Percentiles rank a stretch among this genome's conserved stretches.
Conservation (phyloP, 306 rosid genomes). For the Ochetophila trinervis region DNA sequence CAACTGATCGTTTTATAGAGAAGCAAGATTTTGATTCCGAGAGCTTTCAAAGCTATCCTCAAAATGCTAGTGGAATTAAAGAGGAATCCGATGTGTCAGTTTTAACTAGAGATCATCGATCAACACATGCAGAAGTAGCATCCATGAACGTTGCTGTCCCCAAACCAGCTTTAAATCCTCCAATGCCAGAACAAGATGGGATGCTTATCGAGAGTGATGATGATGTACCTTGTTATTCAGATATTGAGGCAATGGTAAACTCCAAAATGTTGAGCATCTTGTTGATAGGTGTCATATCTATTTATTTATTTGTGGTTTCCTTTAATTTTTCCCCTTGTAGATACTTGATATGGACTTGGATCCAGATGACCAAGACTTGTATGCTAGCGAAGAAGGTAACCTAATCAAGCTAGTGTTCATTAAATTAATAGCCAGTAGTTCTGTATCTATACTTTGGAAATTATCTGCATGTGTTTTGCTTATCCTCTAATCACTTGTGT, state of each 20-base stretch:
- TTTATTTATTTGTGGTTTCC: constrained; percentile 13
- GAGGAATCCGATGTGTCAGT: constrained; percentile 36
- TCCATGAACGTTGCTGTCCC: constrained; percentile 32
- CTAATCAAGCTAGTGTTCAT: background rate
- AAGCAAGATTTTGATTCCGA: constrained; percentile 37
- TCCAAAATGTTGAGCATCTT: constrained; percentile 12
- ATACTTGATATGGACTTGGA: constrained; percentile 95
- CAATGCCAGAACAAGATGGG: constrained; percentile 48
- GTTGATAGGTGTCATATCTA: constrained; percentile 12
- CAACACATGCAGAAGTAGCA: constrained; percentile 39
- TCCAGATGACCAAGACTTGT: constrained; percentile 67
- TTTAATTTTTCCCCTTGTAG: constrained; percentile 39
- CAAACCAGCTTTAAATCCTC: constrained; percentile 37
- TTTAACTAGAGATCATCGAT: constrained; percentile 40
- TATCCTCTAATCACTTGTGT: background rate
- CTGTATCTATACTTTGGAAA: background rate
- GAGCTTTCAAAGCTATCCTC: constrained; percentile 37
- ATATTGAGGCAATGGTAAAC: constrained; percentile 90
- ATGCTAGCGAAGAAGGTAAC: constrained; percentile 71
- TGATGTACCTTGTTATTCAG: constrained; percentile 84
- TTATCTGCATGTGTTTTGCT: background rate
- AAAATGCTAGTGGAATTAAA: constrained; percentile 38
- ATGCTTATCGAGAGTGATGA: constrained; percentile 59
- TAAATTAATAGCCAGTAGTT: constrained; percentile 1
- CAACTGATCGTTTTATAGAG: constrained; percentile 34